Conservation (phyloP, 2,329 filamentous ascomycete genomes). For the Paraphaeosphaeria minitans region DNA sequence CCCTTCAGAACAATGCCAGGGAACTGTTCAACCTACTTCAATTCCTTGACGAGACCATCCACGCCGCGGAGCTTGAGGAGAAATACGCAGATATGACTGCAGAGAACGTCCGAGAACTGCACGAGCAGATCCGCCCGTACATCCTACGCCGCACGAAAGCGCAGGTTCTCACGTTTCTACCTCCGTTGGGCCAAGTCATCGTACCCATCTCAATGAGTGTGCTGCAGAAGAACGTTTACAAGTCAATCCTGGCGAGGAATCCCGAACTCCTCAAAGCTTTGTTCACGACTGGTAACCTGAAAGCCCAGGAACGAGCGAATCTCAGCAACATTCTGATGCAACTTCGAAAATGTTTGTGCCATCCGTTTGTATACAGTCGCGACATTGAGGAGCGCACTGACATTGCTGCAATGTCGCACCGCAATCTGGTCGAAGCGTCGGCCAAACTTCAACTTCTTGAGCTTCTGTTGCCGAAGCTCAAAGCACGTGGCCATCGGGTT, state of each 20-base stretch:
- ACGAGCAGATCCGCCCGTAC: conserved; percentile 77
- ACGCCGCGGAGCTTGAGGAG: conserved; percentile 75
- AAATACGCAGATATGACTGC: conserved; percentile 79
- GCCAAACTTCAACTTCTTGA: conserved; percentile 85
- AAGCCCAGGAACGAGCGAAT: conserved; percentile 73
- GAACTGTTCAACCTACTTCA: conserved; percentile 97
- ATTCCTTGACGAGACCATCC: conserved; percentile 76
- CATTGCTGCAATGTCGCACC: conserved; percentile 66
- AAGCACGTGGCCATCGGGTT: conserved; percentile 84
- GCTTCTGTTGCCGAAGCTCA: conserved; percentile 83
- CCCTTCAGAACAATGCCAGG: conserved; percentile 91
- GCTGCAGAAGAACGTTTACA: conserved; percentile 91
- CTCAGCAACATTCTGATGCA: conserved; percentile 96
- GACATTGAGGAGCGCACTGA: conserved; percentile 83
- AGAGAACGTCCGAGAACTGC: conserved; percentile 79
- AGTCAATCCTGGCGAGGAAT: conserved; percentile 90
- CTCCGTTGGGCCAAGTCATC: conserved; percentile 93
- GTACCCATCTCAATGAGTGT: conserved; percentile 94
- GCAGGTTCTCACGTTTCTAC: conserved; percentile 87
- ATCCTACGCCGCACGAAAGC: conserved; percentile 82
- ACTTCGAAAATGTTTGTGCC: conserved; percentile 89
- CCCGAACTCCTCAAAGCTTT: conserved; percentile 87
- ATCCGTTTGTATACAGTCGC: conserved; percentile 92
- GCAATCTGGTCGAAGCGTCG: conserved; percentile 88
- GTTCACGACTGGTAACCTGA: conserved; percentile 69